Base-by-base conservation (phyloP, 2,329 filamentous ascomycete genomes). In the Arthroderma sp. region DNA sequence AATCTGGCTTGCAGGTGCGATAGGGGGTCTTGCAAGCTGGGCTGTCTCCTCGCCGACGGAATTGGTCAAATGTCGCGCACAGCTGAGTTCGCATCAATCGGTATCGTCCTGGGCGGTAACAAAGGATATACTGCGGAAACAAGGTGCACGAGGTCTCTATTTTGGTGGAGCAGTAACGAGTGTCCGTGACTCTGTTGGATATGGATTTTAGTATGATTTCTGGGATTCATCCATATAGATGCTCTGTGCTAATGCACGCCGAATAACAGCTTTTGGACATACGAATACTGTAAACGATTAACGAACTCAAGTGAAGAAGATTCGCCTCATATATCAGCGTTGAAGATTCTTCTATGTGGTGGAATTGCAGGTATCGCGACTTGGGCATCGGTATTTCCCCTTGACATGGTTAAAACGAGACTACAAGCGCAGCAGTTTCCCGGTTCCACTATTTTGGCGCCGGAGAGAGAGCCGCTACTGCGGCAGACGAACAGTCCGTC, bases 341-440 rank as follows among this genome's bases (percentile, higher is more conserved):
- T 75, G 32, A 82, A 80, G 53, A 75, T 85, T 11, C 66, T 96
- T 4, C 62, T 95, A 1, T 93, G 86, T 54, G 89, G 89, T 38
- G 89, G 89, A 0, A 60, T 95, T 41, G 88, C 89, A 4, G 89
- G 89, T 0, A 75, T 95, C 15, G 75, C 83, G 34, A 93, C 87
- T 0, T 96, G 89, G 89, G 80, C 77, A 4, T 89, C 83, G 46
- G 79, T 96, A 29, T 96, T 94, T 53, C 89, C 89, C 0, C 66
- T 96, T 10, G 89, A 96, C 62, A 82, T 94, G 39, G 74, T 96
- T 58, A 96, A 96, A 68, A 95, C 89, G 2, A 72, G 86, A 43
- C 74, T 95, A n/a, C 89, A 96, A 62, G 81, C 82, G 1, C 85
- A 91, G 63, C 64, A 61, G 3, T 46, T 45, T 15, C 38, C 40